Conservation (phyloP, 345 rosid genomes). For the Sonneratia alba region DNA sequence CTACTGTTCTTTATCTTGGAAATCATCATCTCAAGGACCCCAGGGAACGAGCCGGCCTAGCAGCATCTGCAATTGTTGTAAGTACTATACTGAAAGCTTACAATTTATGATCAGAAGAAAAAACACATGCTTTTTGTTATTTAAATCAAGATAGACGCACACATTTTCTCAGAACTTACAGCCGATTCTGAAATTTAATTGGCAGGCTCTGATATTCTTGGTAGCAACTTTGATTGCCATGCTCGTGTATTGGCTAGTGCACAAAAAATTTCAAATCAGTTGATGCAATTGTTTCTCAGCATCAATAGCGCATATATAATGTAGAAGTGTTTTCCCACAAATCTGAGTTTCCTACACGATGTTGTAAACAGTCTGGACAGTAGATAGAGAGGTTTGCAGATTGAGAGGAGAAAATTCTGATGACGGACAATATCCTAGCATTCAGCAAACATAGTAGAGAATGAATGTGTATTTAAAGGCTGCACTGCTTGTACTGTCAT, state of each 20-base stretch:
- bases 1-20: slow-evolving; percentile 14
- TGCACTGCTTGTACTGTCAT: background rate
- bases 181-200: too few relatives aligned
- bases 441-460: background rate
- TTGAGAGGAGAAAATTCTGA: background rate
- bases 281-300: background rate
- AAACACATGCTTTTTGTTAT: too few relatives aligned
- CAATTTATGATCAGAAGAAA: too few relatives aligned
- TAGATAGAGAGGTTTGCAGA: background rate
- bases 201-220: too few relatives aligned
- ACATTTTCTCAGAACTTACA: too few relatives aligned
- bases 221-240: background rate
- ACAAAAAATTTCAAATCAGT: background rate
- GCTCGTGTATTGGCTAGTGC: background rate
- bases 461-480: background rate
- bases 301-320: background rate
- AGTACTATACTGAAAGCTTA: slow-evolving; percentile 2
- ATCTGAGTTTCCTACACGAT: too few relatives aligned
- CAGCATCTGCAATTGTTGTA: slow-evolving; percentile 32
- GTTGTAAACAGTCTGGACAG: too few relatives aligned
- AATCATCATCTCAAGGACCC: slow-evolving; percentile 18
- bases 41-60: slow-evolving; percentile 25
- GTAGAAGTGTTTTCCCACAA: too few relatives aligned
- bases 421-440: background rate
- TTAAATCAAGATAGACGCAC: too few relatives aligned